Evolutionary conservation across 139 green algal genomes (phyloP).

Genomic region (Chlamydomonas schloesseri): DNA sequence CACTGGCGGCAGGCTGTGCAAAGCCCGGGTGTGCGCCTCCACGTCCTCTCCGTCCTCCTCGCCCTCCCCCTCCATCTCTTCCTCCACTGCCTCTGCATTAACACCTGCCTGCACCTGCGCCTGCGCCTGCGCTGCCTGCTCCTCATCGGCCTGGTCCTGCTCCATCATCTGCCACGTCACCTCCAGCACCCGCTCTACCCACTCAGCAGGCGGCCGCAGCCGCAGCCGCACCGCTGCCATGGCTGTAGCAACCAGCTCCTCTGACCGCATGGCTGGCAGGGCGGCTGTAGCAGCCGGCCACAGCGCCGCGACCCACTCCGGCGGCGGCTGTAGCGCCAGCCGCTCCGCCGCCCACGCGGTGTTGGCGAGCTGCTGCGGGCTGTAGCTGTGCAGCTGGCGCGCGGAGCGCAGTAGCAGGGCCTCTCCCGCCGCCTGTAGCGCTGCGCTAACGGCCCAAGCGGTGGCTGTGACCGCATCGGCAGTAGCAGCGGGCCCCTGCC

Average conservation of each 20-base stretch:
- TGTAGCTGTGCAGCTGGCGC: slow-evolving; percentile 16
- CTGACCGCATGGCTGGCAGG: neutral
- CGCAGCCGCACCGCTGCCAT: neutral
- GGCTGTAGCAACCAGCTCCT: slow-evolving; percentile 34
- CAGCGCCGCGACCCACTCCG: slow-evolving; percentile 24
- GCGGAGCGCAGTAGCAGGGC: slow-evolving; percentile 14
- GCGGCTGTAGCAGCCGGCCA: neutral
- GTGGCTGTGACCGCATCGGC: neutral
- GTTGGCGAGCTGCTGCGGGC: slow-evolving; percentile 44
- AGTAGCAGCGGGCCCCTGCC: neutral
- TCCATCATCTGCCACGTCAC: neutral
- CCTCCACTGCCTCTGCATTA: neutral
- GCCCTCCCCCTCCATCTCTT: too few relatives aligned
- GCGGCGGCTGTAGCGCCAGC: slow-evolving; percentile 23
- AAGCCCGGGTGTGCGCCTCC: too few relatives aligned
- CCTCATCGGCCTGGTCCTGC: too few relatives aligned
- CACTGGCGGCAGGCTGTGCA: neutral
- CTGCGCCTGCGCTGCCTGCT: neutral
- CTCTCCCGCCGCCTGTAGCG: neutral
- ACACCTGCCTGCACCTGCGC: too few relatives aligned
- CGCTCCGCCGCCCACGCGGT: slow-evolving; percentile 22
- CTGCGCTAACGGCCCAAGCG: neutral
- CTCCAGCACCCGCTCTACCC: neutral
- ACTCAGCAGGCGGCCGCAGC: neutral
- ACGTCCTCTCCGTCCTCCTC: too few relatives aligned